Conservation (phyloP, 2,329 filamentous ascomycete species). For the Davidsoniella neocaledoniae region DNA sequence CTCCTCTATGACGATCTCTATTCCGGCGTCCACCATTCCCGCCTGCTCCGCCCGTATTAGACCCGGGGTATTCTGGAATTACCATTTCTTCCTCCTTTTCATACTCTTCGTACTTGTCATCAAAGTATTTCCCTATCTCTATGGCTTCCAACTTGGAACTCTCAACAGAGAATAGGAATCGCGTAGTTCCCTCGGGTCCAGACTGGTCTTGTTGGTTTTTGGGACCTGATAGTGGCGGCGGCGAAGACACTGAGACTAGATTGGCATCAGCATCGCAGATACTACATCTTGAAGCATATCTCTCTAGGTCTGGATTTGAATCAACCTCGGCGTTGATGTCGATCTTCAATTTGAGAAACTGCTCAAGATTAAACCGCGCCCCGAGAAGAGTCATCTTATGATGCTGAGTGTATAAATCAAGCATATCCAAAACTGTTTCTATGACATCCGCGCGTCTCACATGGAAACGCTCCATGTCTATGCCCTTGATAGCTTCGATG, state of each 20-base stretch:
- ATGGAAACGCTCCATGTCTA: constrained; percentile 32
- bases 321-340: constrained; percentile 69
- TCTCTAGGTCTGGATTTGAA: constrained; percentile 36
- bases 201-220: constrained; percentile 18
- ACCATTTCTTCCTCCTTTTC: constrained; percentile 60
- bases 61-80: constrained; percentile 20
- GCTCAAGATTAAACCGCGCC: constrained; percentile 51
- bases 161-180: constrained; percentile 75
- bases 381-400: constrained; percentile 59
- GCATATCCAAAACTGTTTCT: constrained; percentile 77
- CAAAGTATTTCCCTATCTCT: constrained; percentile 50
- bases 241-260: not conserved
- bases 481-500: constrained; percentile 29
- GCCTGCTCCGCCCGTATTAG: constrained; percentile 12
- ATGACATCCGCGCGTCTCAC: constrained; percentile 31
- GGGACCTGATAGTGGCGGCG: not conserved
- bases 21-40: constrained; percentile 9
- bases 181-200: constrained; percentile 50
- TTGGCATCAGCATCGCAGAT: constrained; percentile 27
- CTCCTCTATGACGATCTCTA: constrained; percentile 5
- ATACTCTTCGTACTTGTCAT: constrained; percentile 59
- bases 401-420: constrained; percentile 86
- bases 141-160: constrained; percentile 56
- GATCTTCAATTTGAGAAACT: constrained; percentile 76
- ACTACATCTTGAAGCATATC: constrained; percentile 46